Evolutionary conservation across 495 filamentous ascomycete species (phyloP).

Genomic region (Glarea lozoyensis): DNA sequence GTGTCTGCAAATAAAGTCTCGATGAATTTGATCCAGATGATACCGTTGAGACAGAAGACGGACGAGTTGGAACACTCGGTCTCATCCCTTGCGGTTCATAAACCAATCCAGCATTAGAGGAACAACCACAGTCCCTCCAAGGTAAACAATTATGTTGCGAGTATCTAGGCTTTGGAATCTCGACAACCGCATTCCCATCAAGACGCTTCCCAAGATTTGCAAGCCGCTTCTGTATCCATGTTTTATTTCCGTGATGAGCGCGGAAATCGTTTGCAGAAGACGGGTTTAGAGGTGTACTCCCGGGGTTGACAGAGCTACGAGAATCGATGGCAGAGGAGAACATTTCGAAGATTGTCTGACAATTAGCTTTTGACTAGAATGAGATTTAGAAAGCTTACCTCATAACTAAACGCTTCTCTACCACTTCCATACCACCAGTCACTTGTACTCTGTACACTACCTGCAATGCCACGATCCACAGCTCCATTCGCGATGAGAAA

Average conservation of each 20-base stretch:
- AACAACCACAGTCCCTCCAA: neutral
- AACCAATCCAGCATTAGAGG: neutral
- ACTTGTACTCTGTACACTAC: neutral
- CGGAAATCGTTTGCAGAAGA: neutral
- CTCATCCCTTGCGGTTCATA: too few relatives aligned
- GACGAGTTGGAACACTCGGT: neutral
- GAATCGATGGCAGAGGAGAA: neutral
- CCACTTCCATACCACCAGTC: neutral
- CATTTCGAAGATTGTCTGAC: neutral
- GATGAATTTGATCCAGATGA: too few relatives aligned
- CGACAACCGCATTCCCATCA: neutral
- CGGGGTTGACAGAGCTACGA: neutral
- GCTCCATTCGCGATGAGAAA: neutral
- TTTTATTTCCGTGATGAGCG: neutral
- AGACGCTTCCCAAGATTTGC: neutral
- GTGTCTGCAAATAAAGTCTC: too few relatives aligned
- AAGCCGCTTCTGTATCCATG: neutral
- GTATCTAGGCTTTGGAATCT: neutral
- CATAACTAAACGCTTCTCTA: neutral
- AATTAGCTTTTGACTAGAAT: neutral
- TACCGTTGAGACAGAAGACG: neutral
- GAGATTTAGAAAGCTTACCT: neutral
- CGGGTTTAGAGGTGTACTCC: neutral
- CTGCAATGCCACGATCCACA: neutral
- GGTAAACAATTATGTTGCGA: neutral